phyloP scores from a whole-genome alignment of 2,329 filamentous ascomycete genomes.

The Venturia asperata region DNA sequence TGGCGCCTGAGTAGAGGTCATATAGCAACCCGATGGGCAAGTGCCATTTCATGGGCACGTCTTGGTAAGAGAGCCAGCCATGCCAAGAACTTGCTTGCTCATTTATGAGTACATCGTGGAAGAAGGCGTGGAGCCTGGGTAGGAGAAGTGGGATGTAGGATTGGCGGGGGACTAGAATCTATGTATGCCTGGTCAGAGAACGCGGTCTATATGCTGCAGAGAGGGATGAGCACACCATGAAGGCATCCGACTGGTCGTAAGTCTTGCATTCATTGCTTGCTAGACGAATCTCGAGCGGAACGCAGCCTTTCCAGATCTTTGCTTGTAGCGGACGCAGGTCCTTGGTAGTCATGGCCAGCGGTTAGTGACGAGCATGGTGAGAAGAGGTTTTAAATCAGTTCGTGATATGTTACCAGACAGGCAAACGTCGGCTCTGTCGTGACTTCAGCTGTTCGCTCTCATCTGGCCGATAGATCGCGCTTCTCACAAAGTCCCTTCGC shows the following conservation, averaged over 20 bases:
- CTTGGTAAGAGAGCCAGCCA: conserved; percentile 61
- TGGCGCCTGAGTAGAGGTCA: conserved; percentile 57
- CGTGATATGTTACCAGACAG: background rate
- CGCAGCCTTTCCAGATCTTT: conserved; percentile 51
- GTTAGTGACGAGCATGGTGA: conserved; percentile 10
- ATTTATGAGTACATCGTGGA: conserved; percentile 51
- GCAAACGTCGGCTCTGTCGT: conserved; percentile 9
- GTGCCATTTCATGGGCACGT: conserved; percentile 64
- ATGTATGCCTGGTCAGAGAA: conserved; percentile 18
- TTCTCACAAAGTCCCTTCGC: background rate
- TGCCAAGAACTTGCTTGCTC: conserved; percentile 45
- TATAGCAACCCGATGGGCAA: conserved; percentile 62
- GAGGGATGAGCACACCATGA: conserved; percentile 41
- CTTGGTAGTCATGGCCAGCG: conserved; percentile 14
- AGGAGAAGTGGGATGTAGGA: conserved; percentile 63
- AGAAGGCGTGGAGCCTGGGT: conserved; percentile 56
- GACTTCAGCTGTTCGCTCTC: conserved; percentile 4
- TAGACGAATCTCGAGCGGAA: conserved; percentile 54
- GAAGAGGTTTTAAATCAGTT: background rate
- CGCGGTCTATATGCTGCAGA: background rate
- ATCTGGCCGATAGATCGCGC: background rate
- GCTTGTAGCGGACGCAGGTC: conserved; percentile 37
- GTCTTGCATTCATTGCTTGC: conserved; percentile 53
- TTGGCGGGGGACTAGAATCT: conserved; percentile 57
- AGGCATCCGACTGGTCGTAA: conserved; percentile 54